Base-by-base conservation (phyloP, 164 flowering plant species). In the Liriodendron chinense region DNA sequence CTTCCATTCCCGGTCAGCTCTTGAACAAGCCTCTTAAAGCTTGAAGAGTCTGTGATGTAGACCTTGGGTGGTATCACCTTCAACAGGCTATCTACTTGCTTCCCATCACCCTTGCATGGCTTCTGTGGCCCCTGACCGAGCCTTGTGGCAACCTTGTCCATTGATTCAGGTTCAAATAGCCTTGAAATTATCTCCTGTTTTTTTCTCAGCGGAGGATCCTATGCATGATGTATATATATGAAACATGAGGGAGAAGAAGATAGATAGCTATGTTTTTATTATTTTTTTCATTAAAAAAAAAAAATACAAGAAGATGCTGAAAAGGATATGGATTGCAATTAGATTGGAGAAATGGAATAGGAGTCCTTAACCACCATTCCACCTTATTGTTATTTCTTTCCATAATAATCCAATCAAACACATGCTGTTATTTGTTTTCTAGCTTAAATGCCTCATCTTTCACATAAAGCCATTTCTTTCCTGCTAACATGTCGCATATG, bases 1-100 rank as follows among this genome's bases (percentile, higher is more conserved):
- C 24, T 71, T 53, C 82, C 86, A 77, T 88, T 86, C 28, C 91
- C 92, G 1, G 92, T 90, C 2, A 90, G 85, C 61, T 90, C 84
- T 82, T 90, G 91, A 71, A 90, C 94, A 68, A 90, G 87, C 69
- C 23, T 77, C 82, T 88, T 88, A 83, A 90, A 90, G 70, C 79
- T 88, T 3, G 87, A 84, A 73, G 82, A 74, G 75, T 87, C 89
- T 8, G 87, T 86, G 69, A 90, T 90, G 76, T 83, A 90, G 47
- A 90, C 94, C 62, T 82, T 87, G 18, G 94, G 94, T 49, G 79
- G 77, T 73, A 87, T 70, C 16, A 77, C 85, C 72, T 84, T 85
- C 69, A 85, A 74, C 84, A 82, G 21, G 64, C 76, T 79, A 70
- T 80, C 77, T 49, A 75, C 72, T 21, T 80, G 79, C 78, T 82